Conservation (phyloP, 208 protist species). For the Wallacemonas collosoma region DNA sequence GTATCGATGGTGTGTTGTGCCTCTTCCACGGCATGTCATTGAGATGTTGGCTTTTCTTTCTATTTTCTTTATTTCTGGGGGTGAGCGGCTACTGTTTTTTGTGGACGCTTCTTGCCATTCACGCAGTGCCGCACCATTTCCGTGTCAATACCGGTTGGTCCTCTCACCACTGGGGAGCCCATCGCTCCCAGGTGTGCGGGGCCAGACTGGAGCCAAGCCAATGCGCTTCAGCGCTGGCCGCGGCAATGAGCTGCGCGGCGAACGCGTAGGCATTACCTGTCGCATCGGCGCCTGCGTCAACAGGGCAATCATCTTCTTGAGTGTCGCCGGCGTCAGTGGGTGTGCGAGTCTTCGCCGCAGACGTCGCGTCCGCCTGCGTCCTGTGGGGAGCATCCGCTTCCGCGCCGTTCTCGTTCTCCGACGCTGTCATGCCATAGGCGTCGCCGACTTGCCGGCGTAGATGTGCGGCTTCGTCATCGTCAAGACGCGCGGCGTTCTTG, state of each 20-base stretch:
- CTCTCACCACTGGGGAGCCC: constrained; percentile 81
- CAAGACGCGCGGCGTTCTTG: neutral
- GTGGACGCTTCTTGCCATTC: neutral
- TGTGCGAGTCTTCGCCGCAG: no score
- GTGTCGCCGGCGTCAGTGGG: no score
- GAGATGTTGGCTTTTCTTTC: no score
- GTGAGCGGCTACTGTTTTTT: neutral
- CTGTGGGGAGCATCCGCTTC: no score
- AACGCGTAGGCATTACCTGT: constrained; percentile 42
- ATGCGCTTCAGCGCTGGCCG: constrained; percentile 46
- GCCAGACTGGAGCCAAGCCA: constrained; percentile 41
- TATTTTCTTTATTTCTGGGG: no score
- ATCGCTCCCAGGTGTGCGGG: constrained; percentile 65
- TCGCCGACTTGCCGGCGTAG: neutral
- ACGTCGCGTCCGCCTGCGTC: no score
- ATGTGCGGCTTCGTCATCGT: constrained; percentile 12
- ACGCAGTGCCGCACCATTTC: no score
- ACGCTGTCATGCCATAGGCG: neutral
- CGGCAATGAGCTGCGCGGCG: constrained; percentile 48
- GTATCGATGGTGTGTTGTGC: no score
- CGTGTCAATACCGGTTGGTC: neutral
- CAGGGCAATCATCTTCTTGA: neutral
- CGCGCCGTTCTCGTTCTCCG: no score
- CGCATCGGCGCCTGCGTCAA: neutral
- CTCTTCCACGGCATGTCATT: no score